phyloP scores from a whole-genome alignment of 352 stramenopile species.

The Globisporangium mamillatum region DNA sequence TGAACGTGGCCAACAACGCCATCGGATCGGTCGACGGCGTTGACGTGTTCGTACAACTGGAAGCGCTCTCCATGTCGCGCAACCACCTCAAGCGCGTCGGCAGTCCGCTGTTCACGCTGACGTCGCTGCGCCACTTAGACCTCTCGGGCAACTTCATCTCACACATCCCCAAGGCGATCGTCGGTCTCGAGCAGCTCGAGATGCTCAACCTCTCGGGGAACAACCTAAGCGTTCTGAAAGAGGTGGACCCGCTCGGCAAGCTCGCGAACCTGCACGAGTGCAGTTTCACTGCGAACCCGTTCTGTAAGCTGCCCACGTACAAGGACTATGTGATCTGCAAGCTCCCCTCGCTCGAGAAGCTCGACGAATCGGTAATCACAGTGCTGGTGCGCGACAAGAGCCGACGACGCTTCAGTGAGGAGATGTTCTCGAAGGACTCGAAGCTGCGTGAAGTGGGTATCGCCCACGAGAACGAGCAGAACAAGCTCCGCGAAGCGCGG shows the following conservation, averaged over 20 bases:
- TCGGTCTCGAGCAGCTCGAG: conserved; percentile 47
- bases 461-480: conserved; percentile 53
- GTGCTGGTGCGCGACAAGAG: conserved; percentile 48
- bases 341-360: conserved; percentile 48
- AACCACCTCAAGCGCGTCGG: conserved; percentile 75
- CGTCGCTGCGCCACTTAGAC: conserved; percentile 46
- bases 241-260: conserved; percentile 57
- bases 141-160: conserved; percentile 80
- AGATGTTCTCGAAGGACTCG: conserved; percentile 53
- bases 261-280: conserved; percentile 65
- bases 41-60: conserved; percentile 44
- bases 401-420: conserved; percentile 56
- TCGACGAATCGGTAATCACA: conserved; percentile 57
- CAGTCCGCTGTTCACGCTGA: conserved; percentile 40
- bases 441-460: conserved; percentile 41
- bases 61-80: conserved; percentile 45
- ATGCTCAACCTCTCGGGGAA: conserved; percentile 70
- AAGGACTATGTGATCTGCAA: conserved; percentile 73
- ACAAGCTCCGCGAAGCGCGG: conserved; percentile 48
- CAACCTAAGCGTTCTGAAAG: conserved; percentile 62
- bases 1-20: conserved; percentile 69
- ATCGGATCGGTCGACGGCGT: conserved; percentile 55
- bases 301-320: conserved; percentile 75
- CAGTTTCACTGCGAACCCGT: conserved; percentile 64
- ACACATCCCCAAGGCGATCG: conserved; percentile 63